Base-by-base conservation (phyloP, 164 flowering plant species). In the Aristolochia californica region DNA sequence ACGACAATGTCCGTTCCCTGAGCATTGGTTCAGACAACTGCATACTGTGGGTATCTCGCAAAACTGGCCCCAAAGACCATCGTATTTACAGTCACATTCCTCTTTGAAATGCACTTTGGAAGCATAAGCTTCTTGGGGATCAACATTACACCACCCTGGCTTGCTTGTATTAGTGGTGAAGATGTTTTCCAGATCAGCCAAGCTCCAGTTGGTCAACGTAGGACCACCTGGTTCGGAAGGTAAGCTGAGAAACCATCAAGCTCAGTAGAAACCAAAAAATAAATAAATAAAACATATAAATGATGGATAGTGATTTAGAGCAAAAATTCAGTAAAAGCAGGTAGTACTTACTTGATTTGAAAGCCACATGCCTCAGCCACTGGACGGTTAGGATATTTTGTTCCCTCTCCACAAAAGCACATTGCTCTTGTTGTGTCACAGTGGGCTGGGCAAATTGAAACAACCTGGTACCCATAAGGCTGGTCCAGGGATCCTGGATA, bases 321-420 rank as follows among this genome's bases (percentile, higher is more conserved):
- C n/a, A n/a, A 54, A 27, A 7, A 10, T 47, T 17, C 50, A 47
- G 50, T 47, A 16, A 0, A 54, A 16, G 20, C 38, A 10, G 43
- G 43, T 30, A 54, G 26, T 53, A 45, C 86, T 79, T 83, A 91
- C 98, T 68, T 77, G 20, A 77, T 43, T 70, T 74, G 74, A 75
- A 93, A 93, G 13, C 98, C 98, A 75, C 98, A 93, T 49, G 89
- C 66, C 77, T 93, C 98, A 13, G 97, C 79, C 49, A 74, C 82
- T n/a, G 97, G 99, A 50, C 99, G 97, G 70, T 85, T 78, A 54
- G 99, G 99, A 66, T 89, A 93, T 62, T 87, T 89, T 58, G 99
- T 87, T 53, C 90, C 91, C 72, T 87, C 80, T 60, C 99, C 99
- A 72, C 99, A 93, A 61, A 93, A 93, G 75, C 99, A 93, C 96